Percentiles rank a stretch among this genome's conserved stretches.
Evolutionary conservation across 306 rosid genomes (phyloP).

Genomic region (Benincasa hispida): DNA sequence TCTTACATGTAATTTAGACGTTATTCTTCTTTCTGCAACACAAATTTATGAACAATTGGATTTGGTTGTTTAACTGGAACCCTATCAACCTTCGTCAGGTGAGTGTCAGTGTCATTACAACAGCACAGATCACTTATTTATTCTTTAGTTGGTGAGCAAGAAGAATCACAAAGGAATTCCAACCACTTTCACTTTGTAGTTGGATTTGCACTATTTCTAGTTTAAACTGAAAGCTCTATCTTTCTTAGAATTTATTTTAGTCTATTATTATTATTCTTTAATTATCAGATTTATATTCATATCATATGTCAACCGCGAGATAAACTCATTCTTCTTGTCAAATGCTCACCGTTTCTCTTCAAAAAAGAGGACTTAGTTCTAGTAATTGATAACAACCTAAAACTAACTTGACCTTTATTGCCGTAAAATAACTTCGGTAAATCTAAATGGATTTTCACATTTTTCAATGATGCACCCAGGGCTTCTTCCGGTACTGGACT

Average conservation of each 20-base stretch:
- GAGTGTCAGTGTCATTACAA: neutral
- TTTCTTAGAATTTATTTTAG: neutral
- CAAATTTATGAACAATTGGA: neutral
- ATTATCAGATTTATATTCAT: neutral
- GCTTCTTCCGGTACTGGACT: constrained; percentile 85
- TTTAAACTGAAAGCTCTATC: neutral
- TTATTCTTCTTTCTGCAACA: neutral
- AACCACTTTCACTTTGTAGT: neutral
- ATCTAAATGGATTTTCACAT: constrained; percentile 5
- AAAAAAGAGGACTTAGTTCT: neutral
- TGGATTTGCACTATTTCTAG: neutral
- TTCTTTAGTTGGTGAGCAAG: neutral
- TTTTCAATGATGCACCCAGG: constrained; percentile 43
- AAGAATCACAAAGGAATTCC: neutral
- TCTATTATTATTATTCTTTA: neutral
- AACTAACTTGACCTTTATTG: neutral
- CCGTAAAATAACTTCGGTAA: neutral
- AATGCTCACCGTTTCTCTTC: neutral
- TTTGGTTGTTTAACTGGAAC: neutral
- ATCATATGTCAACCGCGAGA: neutral
- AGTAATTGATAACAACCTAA: constrained; percentile 4
- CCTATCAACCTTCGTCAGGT: neutral
- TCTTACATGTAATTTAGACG: neutral
- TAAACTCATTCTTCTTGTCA: neutral
- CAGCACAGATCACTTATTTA: neutral